Conservation (phyloP, 139 green algal genomes). For the Raphidocelis subcapitata region DNA sequence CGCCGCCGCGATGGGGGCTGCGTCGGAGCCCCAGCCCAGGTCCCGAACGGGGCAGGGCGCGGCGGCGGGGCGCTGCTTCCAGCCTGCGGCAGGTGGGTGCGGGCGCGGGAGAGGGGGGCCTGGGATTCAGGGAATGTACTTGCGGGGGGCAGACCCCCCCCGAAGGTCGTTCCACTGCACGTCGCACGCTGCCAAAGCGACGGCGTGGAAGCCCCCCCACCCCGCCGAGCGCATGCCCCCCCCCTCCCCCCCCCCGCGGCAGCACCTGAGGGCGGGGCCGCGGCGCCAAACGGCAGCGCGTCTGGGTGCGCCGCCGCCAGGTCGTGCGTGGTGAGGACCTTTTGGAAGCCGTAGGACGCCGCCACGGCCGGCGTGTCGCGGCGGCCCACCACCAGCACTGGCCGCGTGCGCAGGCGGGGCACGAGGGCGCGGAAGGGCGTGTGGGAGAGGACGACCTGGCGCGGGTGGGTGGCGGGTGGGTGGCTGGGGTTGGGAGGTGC, state of each 20-base stretch:
- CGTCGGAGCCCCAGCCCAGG: conserved; percentile 40
- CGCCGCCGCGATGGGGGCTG: conserved; percentile 54
- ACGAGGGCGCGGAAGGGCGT: conserved; percentile 68
- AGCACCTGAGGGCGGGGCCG: too few relatives aligned
- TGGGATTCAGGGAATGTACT: background rate
- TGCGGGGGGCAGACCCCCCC: background rate
- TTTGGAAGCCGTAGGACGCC: conserved; percentile 65
- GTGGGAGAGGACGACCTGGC: conserved; percentile 80
- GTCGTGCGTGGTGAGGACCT: conserved; percentile 47
- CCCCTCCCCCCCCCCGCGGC: too few relatives aligned
- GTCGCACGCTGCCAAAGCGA: background rate
- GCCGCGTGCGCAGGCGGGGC: conserved; percentile 32
- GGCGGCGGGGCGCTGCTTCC: background rate
- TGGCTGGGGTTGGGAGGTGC: background rate
- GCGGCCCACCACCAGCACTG: conserved; percentile 67
- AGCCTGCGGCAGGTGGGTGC: conserved; percentile 11
- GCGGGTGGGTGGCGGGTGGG: background rate
- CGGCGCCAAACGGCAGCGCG: conserved; percentile 57
- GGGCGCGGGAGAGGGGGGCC: too few relatives aligned
- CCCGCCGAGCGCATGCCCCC: too few relatives aligned
- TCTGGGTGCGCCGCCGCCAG: conserved; percentile 48
- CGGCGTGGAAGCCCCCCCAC: too few relatives aligned
- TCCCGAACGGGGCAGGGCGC: conserved; percentile 21
- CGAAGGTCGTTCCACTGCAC: background rate
- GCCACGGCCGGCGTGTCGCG: conserved; percentile 57